A percentile compares a stretch with the other conserved stretches of the same genome.
Evolutionary conservation across 495 filamentous ascomycete species (phyloP).

Genomic region (Tuber brumale): DNA sequence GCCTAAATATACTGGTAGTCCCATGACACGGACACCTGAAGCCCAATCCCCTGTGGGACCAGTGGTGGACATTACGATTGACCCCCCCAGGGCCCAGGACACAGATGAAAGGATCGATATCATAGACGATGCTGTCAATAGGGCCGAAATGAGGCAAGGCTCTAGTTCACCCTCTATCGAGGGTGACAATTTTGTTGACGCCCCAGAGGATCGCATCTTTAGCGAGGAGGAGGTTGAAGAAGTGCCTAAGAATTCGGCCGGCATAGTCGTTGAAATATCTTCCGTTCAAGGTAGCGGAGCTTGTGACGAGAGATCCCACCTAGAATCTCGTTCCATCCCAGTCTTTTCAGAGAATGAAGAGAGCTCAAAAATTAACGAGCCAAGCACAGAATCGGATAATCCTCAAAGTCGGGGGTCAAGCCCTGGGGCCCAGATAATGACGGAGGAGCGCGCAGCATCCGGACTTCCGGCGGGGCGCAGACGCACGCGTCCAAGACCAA

Average conservation of each 20-base stretch:
- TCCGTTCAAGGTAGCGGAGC: not conserved
- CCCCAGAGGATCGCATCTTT: conserved; percentile 16
- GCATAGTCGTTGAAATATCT: not conserved
- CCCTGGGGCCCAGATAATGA: conserved; percentile 29
- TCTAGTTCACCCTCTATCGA: conserved; percentile 25
- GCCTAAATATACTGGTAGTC: not conserved
- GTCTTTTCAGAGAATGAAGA: not conserved
- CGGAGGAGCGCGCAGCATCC: conserved; percentile 25
- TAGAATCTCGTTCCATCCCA: not conserved
- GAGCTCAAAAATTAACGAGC: not conserved
- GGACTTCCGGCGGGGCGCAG: conserved; percentile 1
- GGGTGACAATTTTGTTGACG: conserved; percentile 30
- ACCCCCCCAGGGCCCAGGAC: conserved; percentile 11
- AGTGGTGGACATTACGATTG: conserved; percentile 48
- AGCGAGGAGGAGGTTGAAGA: not conserved
- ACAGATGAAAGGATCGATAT: conserved; percentile 13
- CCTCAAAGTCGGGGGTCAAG: conserved; percentile 6
- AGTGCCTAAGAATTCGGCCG: not conserved
- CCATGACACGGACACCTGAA: not conserved
- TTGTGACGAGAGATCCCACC: not conserved
- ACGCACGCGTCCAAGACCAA: not conserved
- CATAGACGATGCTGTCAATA: not conserved
- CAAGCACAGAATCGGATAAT: not conserved
- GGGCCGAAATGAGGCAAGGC: not conserved
- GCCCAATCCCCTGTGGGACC: not conserved